phyloP scores from a whole-genome alignment of 345 rosid species.

The Salix purpurea region DNA sequence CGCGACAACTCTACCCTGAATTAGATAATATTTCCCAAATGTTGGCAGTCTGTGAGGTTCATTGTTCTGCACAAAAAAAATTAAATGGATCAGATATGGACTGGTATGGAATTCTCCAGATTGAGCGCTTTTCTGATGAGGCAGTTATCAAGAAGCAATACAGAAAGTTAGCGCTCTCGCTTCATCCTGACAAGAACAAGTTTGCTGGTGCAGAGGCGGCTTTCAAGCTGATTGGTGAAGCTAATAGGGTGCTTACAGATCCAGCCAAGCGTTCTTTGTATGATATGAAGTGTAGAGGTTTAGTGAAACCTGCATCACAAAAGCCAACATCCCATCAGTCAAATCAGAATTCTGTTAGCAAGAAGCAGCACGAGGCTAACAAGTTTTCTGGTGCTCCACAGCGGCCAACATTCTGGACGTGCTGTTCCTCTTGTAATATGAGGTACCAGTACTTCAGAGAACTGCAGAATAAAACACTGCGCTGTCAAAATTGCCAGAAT shows the following conservation, averaged over 20 bases:
- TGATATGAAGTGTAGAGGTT: constrained; percentile 47
- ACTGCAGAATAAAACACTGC: constrained; percentile 35
- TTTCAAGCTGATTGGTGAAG: constrained; percentile 84
- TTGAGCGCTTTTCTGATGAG: constrained; percentile 49
- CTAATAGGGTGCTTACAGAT: constrained; percentile 57
- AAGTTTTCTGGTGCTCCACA: constrained; percentile 10
- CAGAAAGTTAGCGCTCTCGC: constrained; percentile 70
- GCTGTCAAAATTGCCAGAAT: constrained; percentile 49
- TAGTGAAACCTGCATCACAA: constrained; percentile 19
- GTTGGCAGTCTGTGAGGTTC: constrained; percentile 74
- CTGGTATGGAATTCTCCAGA: constrained; percentile 85
- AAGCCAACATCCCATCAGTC: constrained; percentile 27
- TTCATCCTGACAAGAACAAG: constrained; percentile 93
- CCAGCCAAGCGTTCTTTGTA: constrained; percentile 40
- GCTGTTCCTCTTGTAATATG: constrained; percentile 49
- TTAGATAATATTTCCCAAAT: constrained; percentile 62
- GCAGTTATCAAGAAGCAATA: constrained; percentile 69
- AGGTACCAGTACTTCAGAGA: constrained; percentile 39
- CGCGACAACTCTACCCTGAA: constrained; percentile 56
- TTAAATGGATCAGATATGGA: constrained; percentile 52
- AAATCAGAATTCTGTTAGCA: constrained; percentile 24
- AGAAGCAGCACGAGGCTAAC: constrained; percentile 23
- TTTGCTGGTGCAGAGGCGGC: constrained; percentile 89
- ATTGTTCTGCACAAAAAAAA: constrained; percentile 50
- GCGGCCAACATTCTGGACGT: constrained; percentile 56